Evolutionary conservation across 2,329 filamentous ascomycete species (phyloP).

Genomic region (Chalara sp.): DNA sequence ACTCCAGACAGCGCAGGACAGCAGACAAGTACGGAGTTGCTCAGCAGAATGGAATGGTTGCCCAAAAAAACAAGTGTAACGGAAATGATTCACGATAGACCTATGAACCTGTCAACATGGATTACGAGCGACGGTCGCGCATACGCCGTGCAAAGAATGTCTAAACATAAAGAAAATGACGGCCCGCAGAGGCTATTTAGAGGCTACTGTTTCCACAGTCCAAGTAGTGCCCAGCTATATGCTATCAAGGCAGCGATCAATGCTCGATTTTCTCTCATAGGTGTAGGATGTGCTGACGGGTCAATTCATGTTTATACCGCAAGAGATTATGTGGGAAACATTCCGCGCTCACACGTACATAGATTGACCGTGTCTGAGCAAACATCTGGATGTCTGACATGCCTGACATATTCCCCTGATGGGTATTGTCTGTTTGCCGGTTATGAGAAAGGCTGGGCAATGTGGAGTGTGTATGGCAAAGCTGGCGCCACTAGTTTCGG

Average conservation of each 20-base stretch:
- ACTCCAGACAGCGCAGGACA: slow-evolving; percentile 72
- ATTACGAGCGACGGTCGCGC: slow-evolving; percentile 80
- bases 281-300: slow-evolving; percentile 75
- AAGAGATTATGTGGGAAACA: slow-evolving; percentile 87
- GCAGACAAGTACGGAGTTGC: slow-evolving; percentile 84
- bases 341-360: slow-evolving; percentile 78
- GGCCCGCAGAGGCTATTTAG: slow-evolving; percentile 64
- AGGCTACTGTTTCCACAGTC: slow-evolving; percentile 84
- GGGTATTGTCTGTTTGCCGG: slow-evolving; percentile 94
- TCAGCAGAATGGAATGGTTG: slow-evolving; percentile 82
- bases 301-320: slow-evolving; percentile 85
- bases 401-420: slow-evolving; percentile 83
- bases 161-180: slow-evolving; percentile 36
- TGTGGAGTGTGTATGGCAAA: slow-evolving; percentile 97
- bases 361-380: slow-evolving; percentile 59
- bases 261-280: slow-evolving; percentile 88
- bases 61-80: slow-evolving; percentile 68
- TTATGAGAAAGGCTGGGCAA: slow-evolving; percentile 88
- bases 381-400: slow-evolving; percentile 65
- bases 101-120: slow-evolving; percentile 95
- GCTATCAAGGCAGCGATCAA: slow-evolving; percentile 80
- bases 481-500: slow-evolving; percentile 78
- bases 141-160: slow-evolving; percentile 77
- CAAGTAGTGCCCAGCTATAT: slow-evolving; percentile 49
- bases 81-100: slow-evolving; percentile 89